Conservation (phyloP, 352 stramenopile species). For the Globisporangium spinosum region DNA sequence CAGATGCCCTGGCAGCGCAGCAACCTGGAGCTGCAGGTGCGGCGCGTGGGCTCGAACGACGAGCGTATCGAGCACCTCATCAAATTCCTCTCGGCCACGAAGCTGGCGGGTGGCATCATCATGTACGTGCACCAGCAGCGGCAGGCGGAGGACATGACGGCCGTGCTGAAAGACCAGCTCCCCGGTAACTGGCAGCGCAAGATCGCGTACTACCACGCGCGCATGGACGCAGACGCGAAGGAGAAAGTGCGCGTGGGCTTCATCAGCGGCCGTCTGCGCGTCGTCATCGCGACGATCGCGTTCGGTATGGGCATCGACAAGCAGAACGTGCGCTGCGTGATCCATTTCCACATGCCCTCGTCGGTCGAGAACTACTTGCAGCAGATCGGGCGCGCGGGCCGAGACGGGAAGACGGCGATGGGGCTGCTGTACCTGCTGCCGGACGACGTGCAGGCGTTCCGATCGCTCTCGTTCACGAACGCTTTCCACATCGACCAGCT, state of each 20-base stretch:
- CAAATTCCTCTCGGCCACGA: slow-evolving; percentile 25
- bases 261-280: slow-evolving; percentile 75
- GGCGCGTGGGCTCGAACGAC: slow-evolving; percentile 51
- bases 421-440: slow-evolving; percentile 60
- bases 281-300: slow-evolving; percentile 96
- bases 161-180: slow-evolving; percentile 57
- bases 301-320: slow-evolving; percentile 99
- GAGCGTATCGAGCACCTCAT: slow-evolving; percentile 44
- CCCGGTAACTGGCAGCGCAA: slow-evolving; percentile 33
- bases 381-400: slow-evolving; percentile 94
- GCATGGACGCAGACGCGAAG: slow-evolving; percentile 79
- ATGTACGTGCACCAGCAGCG: slow-evolving; percentile 84
- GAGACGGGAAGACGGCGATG: slow-evolving; percentile 87
- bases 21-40: slow-evolving; percentile 61
- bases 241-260: slow-evolving; percentile 86
- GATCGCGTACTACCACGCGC: slow-evolving; percentile 91
- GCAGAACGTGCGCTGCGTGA: slow-evolving; percentile 95
- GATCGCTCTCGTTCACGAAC: slow-evolving; percentile 70
- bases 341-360: slow-evolving; percentile 96
- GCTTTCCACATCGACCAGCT: slow-evolving; percentile 56
- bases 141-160: slow-evolving; percentile 68
- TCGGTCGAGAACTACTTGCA: slow-evolving; percentile 99
- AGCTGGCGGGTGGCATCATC: slow-evolving; percentile 50
- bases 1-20: slow-evolving; percentile 73
- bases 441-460: slow-evolving; percentile 67